phyloP scores from a whole-genome alignment of 352 stramenopile species.

The Phytophthora fragariae region DNA sequence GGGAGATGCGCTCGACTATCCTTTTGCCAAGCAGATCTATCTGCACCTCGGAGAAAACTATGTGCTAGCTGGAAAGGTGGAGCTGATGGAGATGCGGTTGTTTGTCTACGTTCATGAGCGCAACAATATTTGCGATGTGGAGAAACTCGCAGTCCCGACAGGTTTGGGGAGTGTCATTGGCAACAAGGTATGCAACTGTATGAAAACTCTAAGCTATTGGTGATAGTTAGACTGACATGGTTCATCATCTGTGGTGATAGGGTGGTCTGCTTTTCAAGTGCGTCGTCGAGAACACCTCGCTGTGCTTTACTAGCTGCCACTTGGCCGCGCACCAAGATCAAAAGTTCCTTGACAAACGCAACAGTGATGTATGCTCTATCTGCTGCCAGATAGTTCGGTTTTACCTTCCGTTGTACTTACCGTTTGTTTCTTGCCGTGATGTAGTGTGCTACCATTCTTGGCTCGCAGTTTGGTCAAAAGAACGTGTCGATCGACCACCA shows the following conservation, averaged over 20 bases:
- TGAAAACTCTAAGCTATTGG: background rate
- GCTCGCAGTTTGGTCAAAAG: conserved; percentile 66
- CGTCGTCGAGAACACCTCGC: conserved; percentile 75
- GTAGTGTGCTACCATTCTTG: conserved; percentile 81
- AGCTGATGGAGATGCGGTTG: conserved; percentile 87
- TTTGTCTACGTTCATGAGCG: conserved; percentile 74
- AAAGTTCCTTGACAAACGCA: conserved; percentile 89
- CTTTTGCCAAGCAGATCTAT: conserved; percentile 70
- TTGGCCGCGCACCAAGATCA: conserved; percentile 85
- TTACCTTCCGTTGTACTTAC: background rate
- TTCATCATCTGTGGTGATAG: conserved; percentile 30
- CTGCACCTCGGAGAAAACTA: conserved; percentile 70
- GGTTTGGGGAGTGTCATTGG: conserved; percentile 82
- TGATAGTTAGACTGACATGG: conserved; percentile 2
- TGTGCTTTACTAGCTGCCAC: conserved; percentile 90
- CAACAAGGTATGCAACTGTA: conserved; percentile 66
- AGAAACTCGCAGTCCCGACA: conserved; percentile 79
- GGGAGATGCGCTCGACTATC: conserved; percentile 66
- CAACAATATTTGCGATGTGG: conserved; percentile 64
- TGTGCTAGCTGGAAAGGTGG: conserved; percentile 67
- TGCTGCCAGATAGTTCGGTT: background rate
- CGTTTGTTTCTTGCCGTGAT: background rate
- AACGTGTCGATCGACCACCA: conserved; percentile 79
- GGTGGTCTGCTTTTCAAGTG: conserved; percentile 83
- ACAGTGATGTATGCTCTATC: conserved; percentile 65